phyloP scores from a whole-genome alignment of 2,329 filamentous ascomycete genomes.

The Pseudogymnoascus destructans region DNA sequence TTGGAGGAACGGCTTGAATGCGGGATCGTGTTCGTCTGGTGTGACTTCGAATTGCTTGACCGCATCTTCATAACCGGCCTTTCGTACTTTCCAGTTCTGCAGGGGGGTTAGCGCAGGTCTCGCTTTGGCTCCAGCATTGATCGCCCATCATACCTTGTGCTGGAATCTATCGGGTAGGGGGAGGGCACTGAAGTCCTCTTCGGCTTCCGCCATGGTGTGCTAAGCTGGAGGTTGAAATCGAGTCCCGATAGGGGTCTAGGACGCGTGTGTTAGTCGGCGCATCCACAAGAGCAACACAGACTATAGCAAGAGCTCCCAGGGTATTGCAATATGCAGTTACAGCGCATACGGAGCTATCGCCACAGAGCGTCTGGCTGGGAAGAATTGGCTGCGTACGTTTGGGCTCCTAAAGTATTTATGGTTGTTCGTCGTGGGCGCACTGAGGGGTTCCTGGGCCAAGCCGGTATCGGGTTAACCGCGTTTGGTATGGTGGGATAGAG shows the following conservation, averaged over 20 bases:
- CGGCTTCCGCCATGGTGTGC: conserved; percentile 58
- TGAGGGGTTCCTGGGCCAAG: conserved; percentile 4
- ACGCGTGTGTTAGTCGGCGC: conserved; percentile 6
- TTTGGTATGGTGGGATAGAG: not conserved
- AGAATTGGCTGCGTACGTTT: conserved; percentile 3
- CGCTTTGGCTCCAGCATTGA: not conserved
- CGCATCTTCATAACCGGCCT: conserved; percentile 87
- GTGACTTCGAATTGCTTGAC: conserved; percentile 75
- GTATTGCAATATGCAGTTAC: not conserved
- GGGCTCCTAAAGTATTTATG: not conserved
- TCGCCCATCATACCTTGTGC: conserved; percentile 49
- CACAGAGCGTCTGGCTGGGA: not conserved
- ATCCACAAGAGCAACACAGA: not conserved
- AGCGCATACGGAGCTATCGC: not conserved
- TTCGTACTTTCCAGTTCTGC: conserved; percentile 91
- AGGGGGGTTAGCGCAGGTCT: conserved; percentile 10
- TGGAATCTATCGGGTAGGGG: conserved; percentile 68
- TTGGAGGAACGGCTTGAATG: conserved; percentile 75
- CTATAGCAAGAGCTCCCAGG: not conserved
- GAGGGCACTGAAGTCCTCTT: conserved; percentile 71
- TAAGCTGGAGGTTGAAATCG: not conserved
- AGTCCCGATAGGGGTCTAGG: conserved; percentile 5
- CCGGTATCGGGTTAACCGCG: not conserved
- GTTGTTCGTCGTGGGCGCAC: not conserved
- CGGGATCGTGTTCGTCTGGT: conserved; percentile 71